Base-by-base conservation (phyloP, 495 filamentous ascomycete genomes). In the Filosporella fistucella region DNA sequence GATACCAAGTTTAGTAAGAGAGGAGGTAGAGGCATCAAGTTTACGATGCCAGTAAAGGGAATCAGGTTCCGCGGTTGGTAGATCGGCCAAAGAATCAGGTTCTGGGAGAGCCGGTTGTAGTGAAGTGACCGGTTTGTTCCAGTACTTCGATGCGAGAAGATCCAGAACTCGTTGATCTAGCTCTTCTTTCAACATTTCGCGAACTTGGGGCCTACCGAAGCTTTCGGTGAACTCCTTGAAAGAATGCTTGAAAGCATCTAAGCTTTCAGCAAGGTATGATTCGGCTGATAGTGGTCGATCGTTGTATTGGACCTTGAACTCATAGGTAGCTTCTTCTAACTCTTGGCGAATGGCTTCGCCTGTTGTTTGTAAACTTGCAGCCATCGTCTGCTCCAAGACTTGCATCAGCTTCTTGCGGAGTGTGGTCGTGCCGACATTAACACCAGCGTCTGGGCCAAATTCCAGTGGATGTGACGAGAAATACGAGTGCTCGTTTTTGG, bases 261-360 rank as follows among this genome's bases (percentile, higher is more conserved):
- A 73, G 56, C 84, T 91, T 54, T 95, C 93, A 3, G 93, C 94
- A 12, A 99, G 75, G 56, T 99, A 96, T 11, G 91, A 91, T 63
- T 97, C 94, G 1, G 93, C 94, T 51, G 88, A 93, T 36, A 99
- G 70, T 16, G 91, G 87, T 20, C 93, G 80, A 60, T 99, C 94
- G 60, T 97, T 99, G 68, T 99, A 99, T 64, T 99, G 94, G 16
- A 99, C 94, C 62, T 97, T 99, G 77, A 96, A 97, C 58, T 99
- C 93, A 58, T 99, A 99, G 0, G 89, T 91, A 4, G 93, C 89
- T 65, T 99, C 94, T 61, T 96, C 91, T 0, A 99, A 79, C 63
- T 99, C 93, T 57, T 95, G 89, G 49, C 82, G 86, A 52, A 99
- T 96, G 16, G 89, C 87, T 59, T 95, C 90, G 49, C 84, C 83